phyloP scores from a whole-genome alignment of 306 rosid species.

The Vigna nakashimae region DNA sequence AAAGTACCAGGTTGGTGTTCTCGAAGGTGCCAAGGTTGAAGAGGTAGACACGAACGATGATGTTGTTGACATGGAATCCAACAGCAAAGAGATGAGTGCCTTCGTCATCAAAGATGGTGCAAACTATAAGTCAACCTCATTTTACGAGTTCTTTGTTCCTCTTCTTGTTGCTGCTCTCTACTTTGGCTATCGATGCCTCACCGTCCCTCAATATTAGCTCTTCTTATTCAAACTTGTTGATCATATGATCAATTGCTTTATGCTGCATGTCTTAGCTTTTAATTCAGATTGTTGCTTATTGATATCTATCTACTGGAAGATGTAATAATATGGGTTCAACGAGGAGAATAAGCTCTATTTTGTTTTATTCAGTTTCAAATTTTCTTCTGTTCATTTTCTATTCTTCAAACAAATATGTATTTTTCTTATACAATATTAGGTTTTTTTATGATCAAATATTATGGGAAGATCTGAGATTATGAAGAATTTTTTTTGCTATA shows the following conservation, averaged over 20 bases:
- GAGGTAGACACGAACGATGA: constrained; percentile 47
- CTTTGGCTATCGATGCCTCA: constrained; percentile 54
- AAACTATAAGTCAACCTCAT: constrained; percentile 18
- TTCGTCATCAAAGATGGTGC: constrained; percentile 56
- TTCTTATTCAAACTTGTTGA: background rate
- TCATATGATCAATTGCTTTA: background rate
- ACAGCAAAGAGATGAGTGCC: constrained; percentile 63
- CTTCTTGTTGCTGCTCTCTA: constrained; percentile 53
- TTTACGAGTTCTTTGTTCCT: constrained; percentile 56
- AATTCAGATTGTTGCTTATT: background rate
- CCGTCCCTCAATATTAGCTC: constrained; percentile 9
- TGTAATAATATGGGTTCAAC: too few relatives aligned
- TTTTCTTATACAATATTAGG: too few relatives aligned
- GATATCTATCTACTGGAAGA: too few relatives aligned
- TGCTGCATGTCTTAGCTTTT: background rate
- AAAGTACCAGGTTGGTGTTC: constrained; percentile 65
- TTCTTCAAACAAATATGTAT: too few relatives aligned
- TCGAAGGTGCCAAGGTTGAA: constrained; percentile 52
- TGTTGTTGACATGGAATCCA: constrained; percentile 41
- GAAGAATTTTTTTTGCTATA: too few relatives aligned
- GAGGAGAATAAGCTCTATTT: too few relatives aligned
- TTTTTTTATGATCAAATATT: too few relatives aligned
- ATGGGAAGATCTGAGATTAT: too few relatives aligned
- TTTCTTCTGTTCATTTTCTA: too few relatives aligned
- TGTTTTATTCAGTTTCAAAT: too few relatives aligned